Evolutionary conservation across 768 basidiomycete genomes (phyloP), one percentile per base, ranked within the genome.

Genomic region (Cystobasidium onofrii): DNA sequence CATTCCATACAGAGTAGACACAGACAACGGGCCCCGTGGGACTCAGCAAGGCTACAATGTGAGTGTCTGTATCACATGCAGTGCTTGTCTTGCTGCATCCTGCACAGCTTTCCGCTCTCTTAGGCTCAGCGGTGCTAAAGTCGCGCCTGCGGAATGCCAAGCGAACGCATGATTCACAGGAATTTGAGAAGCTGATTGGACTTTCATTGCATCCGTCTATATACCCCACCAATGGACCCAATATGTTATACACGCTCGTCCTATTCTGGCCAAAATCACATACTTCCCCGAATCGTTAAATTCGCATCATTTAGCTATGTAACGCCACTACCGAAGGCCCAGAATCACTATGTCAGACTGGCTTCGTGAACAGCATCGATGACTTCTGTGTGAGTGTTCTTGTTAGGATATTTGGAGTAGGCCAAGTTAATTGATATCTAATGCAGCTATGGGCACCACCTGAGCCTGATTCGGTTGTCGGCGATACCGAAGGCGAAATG

Each of bases 401-500:
- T n/a, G n/a, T n/a, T n/a, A n/a, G n/a, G n/a, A n/a, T n/a, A n/a
- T n/a, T n/a, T n/a, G n/a, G n/a, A n/a, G n/a, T n/a, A n/a, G n/a
- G n/a, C n/a, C n/a, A n/a, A n/a, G n/a, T n/a, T n/a, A n/a, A n/a
- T n/a, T n/a, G n/a, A n/a, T n/a, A n/a, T n/a, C n/a, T n/a, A n/a
- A n/a, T n/a, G n/a, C n/a, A 71, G 69, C 52, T 75, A 10, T 75
- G 74, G 74, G 71, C 61, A 20, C 74, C 74, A 13, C 77, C 76
- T 31, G 67, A 74, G 73, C 43, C 66, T 18, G 67, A 74, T 31
- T 50, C 64, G 41, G 73, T 70, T 3, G 84, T 17, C 80, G 88
- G 84, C 39, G 84, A 88, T 74, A 85, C 85, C 1, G 91, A 92
- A 87, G 85, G 82, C 46, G 81, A 84, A 61, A 83, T 83, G 74